phyloP scores from a whole-genome alignment of 2,329 filamentous ascomycete genomes.

The Pyrenochaeta sp. region DNA sequence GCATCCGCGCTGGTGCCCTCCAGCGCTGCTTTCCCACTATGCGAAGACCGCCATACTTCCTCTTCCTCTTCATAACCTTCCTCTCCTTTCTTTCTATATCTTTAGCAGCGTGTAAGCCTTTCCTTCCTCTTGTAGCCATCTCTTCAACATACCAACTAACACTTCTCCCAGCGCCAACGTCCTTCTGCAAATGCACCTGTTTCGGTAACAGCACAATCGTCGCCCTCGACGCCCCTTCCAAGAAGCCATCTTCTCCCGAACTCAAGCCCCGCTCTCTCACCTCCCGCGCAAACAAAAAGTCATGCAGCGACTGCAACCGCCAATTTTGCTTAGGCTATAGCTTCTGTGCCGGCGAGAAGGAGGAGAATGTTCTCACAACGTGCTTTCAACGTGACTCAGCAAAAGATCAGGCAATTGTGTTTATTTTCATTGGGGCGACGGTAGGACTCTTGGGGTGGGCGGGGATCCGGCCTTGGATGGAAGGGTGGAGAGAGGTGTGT shows the following conservation, averaged over 20 bases:
- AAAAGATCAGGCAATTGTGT: conserved; percentile 72
- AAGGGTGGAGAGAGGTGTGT: conserved; percentile 63
- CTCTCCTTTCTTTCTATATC: conserved; percentile 49
- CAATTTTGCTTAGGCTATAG: conserved; percentile 72
- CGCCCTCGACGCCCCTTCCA: conserved; percentile 61
- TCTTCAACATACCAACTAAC: not conserved
- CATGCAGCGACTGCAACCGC: conserved; percentile 73
- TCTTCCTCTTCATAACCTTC: conserved; percentile 38
- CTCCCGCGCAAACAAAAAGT: conserved; percentile 51
- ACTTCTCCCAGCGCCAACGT: conserved; percentile 59
- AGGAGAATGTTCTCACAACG: conserved; percentile 71
- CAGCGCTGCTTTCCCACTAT: conserved; percentile 20
- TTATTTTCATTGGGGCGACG: conserved; percentile 72
- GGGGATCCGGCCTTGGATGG: conserved; percentile 66
- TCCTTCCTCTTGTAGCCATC: not conserved
- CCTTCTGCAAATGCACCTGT: conserved; percentile 78
- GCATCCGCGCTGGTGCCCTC: not conserved
- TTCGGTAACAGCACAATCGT: conserved; percentile 74
- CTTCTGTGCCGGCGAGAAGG: conserved; percentile 67
- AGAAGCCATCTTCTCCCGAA: conserved; percentile 29
- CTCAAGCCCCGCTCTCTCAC: conserved; percentile 19
- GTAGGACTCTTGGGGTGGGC: conserved; percentile 69
- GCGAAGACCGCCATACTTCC: conserved; percentile 29
- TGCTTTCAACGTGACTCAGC: conserved; percentile 75
- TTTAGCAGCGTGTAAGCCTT: conserved; percentile 55